These are phyloP conservation scores for Tuber magnatum DNA, from an alignment of 495 filamentous ascomycete species.

Conservation along the genomic window DNA sequence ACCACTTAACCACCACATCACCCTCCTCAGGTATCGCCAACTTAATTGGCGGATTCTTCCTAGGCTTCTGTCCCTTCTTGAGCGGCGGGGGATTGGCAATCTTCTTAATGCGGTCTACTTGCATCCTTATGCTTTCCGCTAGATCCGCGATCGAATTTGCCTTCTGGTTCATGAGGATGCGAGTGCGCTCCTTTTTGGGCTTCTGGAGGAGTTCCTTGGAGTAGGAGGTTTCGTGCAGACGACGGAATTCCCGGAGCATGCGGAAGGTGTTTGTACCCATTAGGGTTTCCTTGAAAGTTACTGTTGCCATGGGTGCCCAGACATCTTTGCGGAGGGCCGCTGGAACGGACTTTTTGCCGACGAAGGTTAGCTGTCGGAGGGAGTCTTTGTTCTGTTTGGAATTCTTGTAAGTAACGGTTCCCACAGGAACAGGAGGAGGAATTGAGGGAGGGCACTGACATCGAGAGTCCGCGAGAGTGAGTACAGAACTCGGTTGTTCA, in stretches of 20 bases:
- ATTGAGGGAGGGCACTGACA: conserved; percentile 48
- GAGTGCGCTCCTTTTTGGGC: conserved; percentile 52
- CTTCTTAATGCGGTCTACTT: conserved; percentile 39
- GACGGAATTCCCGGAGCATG: conserved; percentile 73
- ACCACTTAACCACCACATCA: conserved; percentile 61
- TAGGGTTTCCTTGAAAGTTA: conserved; percentile 57
- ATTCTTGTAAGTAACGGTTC: conserved; percentile 5
- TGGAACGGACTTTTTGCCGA: conserved; percentile 84
- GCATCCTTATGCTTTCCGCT: conserved; percentile 62
- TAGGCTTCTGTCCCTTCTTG: conserved; percentile 41
- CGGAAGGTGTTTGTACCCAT: conserved; percentile 70
- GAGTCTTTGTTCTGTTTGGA: conserved; percentile 54
- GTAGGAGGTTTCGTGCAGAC: conserved; percentile 61
- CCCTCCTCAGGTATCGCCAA: conserved; percentile 27
- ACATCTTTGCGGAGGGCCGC: conserved; percentile 75
- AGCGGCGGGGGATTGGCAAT: conserved; percentile 41
- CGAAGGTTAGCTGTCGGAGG: conserved; percentile 71
- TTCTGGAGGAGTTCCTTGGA: conserved; percentile 49
- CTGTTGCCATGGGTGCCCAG: conserved; percentile 73
- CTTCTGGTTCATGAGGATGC: conserved; percentile 73
- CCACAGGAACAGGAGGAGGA: neutral
- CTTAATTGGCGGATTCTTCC: conserved; percentile 11
- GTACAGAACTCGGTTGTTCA: conserved; percentile 76
- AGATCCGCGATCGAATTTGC: conserved; percentile 84
- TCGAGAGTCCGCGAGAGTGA: conserved; percentile 62